A percentile compares a stretch with the other conserved stretches of the same genome.
phyloP scores from a whole-genome alignment of 805 yeast species.

The Hanseniaspora pseudoguilliermondii region DNA sequence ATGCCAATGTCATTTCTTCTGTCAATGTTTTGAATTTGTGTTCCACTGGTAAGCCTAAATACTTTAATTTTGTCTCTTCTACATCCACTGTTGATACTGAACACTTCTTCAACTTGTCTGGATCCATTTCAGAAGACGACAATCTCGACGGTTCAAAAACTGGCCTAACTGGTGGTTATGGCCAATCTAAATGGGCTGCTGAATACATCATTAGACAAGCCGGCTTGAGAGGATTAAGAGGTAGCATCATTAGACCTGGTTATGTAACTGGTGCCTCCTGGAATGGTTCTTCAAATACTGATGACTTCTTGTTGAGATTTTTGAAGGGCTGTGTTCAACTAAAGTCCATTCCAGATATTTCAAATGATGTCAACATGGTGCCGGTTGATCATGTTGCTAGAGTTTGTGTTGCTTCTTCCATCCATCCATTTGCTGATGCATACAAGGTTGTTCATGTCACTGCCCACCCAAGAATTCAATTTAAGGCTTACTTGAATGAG shows the following conservation, averaged over 20 bases:
- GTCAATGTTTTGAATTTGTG: slow-evolving; percentile 63
- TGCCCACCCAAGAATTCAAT: slow-evolving; percentile 82
- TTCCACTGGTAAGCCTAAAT: slow-evolving; percentile 64
- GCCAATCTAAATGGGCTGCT: slow-evolving; percentile 96
- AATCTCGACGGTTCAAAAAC: slow-evolving; percentile 65
- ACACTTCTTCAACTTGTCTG: slow-evolving; percentile 66
- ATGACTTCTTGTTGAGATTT: slow-evolving; percentile 89
- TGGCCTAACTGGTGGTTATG: slow-evolving; percentile 87
- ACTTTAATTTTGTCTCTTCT: slow-evolving; percentile 84
- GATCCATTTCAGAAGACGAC: slow-evolving; percentile 67
- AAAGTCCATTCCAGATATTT: slow-evolving; percentile 72
- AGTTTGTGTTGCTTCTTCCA: slow-evolving; percentile 69
- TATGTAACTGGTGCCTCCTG: slow-evolving; percentile 77
- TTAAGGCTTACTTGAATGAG: slow-evolving; percentile 59
- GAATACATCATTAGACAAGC: slow-evolving; percentile 81
- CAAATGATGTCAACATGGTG: slow-evolving; percentile 84
- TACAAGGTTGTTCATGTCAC: slow-evolving; percentile 88
- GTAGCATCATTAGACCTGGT: slow-evolving; percentile 89
- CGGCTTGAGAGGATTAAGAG: slow-evolving; percentile 74
- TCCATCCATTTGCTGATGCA: slow-evolving; percentile 44
- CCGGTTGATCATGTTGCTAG: slow-evolving; percentile 98
- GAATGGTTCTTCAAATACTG: slow-evolving; percentile 88
- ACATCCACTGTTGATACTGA: slow-evolving; percentile 86
- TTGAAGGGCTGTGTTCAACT: slow-evolving; percentile 87
- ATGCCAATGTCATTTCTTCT: slow-evolving; percentile 84